A percentile compares a stretch with the other conserved stretches of the same genome.
phyloP scores from a whole-genome alignment of 441 rosid genomes.

The Omphalea diandra region DNA sequence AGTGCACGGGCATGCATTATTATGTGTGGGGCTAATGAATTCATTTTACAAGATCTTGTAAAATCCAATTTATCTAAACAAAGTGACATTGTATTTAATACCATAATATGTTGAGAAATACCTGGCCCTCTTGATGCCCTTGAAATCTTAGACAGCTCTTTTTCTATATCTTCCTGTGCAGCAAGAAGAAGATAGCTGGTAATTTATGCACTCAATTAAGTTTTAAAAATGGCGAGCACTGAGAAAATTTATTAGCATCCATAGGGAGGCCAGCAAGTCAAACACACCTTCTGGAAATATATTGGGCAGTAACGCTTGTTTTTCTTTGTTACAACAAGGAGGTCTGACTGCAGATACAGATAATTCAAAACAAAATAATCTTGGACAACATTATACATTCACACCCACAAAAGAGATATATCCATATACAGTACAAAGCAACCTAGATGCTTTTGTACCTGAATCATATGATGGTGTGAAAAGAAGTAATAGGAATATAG shows the following conservation, averaged over 20 bases:
- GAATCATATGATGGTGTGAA: neutral
- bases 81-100: constrained; percentile 25
- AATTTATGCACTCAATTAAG: neutral
- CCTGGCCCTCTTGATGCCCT: constrained; percentile 57
- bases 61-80: neutral
- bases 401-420: neutral
- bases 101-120: constrained; percentile 77
- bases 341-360: constrained; percentile 74
- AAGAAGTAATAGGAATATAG: neutral
- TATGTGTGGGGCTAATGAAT: neutral
- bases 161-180: constrained; percentile 80
- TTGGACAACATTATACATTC: neutral
- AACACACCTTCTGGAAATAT: constrained; percentile 83
- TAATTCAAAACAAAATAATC: constrained; percentile 16
- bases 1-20: neutral
- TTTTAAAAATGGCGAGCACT: neutral
- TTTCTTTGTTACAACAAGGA: constrained; percentile 72
- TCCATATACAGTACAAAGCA: neutral
- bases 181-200: constrained; percentile 17
- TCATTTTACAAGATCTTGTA: too few relatives aligned
- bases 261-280: constrained; percentile 9
- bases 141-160: constrained; percentile 71
- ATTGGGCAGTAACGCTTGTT: constrained; percentile 82
- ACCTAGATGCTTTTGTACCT: neutral
- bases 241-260: constrained; percentile 10